A percentile compares a stretch with the other conserved stretches of the same genome.
These are phyloP conservation scores for Petunia secreta DNA, from an alignment of 257 asterid species.

Conservation along the genomic window DNA sequence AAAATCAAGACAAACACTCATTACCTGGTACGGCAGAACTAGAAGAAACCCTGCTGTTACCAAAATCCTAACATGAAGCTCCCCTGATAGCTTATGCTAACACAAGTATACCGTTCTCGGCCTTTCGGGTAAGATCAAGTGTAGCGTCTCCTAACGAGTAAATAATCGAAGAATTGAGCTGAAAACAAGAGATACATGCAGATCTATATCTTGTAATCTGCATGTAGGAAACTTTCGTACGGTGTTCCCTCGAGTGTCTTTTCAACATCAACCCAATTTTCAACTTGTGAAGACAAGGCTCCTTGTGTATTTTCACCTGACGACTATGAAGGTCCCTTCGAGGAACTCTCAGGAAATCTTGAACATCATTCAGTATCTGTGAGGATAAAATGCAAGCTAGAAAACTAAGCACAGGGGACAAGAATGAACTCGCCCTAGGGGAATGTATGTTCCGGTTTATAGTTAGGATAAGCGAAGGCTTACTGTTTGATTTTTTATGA, in stretches of 20 bases:
- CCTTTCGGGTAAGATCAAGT: conserved; percentile 62
- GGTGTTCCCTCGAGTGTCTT: conserved; percentile 75
- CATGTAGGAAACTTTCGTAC: conserved; percentile 58
- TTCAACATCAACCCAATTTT: conserved; percentile 78
- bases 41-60: background rate
- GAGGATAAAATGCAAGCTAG: background rate
- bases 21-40: background rate
- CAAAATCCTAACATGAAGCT: conserved; percentile 6
- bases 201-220: conserved; percentile 64
- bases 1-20: conserved; percentile 21
- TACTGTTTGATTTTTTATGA: conserved; percentile 77
- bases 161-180: conserved; percentile 45
- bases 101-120: conserved; percentile 60
- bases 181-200: conserved; percentile 5
- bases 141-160: conserved; percentile 42
- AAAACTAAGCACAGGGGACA: background rate
- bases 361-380: conserved; percentile 80
- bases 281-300: conserved; percentile 78
- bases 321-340: conserved; percentile 61
- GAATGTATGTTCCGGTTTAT: background rate
- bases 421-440: background rate
- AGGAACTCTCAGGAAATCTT: conserved; percentile 83
- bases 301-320: conserved; percentile 92
- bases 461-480: conserved; percentile 30
- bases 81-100: conserved; percentile 43